Base-by-base conservation (phyloP, 768 basidiomycete genomes). In the Zangia roseola region DNA sequence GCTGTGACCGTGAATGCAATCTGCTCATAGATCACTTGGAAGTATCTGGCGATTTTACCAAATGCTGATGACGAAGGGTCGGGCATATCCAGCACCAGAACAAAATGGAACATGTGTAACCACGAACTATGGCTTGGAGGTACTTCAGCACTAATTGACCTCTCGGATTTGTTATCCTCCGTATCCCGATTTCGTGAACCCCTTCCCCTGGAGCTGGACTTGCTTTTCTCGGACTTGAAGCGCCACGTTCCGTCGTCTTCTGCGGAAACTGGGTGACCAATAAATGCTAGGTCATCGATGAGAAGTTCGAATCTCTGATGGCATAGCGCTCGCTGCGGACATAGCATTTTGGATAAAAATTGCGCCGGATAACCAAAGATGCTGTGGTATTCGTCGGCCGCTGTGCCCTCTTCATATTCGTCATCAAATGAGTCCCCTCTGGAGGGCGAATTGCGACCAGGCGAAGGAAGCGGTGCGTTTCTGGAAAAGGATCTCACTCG, bases 261-360 rank as follows among this genome's bases (percentile, higher is more conserved):
- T 10, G 80, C 81, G 62, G 87, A 89, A 3, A 97, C 93, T 2
- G 95, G 97, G 65, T 98, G 94, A 0, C 97, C 97, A 37, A 97
- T 77, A 65, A 97, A 98, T 6, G 84, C 90, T 21, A 98, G 76
- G 58, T 94, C 86, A 63, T 98, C 94, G 21, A 97, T 86, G 34
- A 91, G 70, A 25, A 99, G 79, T 64, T 95, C 93, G 62, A 97
- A 97, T 61, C 91, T 91, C 66, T 92, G 90, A 68, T 99, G 92
- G 59, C 93, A 97, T 67, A 94, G 82, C 13, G 83, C 76, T 25
- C 74, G 70, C 38, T 83, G 78, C 1, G 95, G 94, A 50, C 87
- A 88, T 3, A 98, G 75, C 55, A 95, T 71, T 37, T 78, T 79
- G 21, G 91, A 89, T 25, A 98, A 75, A 60, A 92, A 89, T 50